A percentile compares a stretch with the other conserved stretches of the same genome.
Conservation (phyloP, 164 flowering plant species). For the Kingdonia uniflora region DNA sequence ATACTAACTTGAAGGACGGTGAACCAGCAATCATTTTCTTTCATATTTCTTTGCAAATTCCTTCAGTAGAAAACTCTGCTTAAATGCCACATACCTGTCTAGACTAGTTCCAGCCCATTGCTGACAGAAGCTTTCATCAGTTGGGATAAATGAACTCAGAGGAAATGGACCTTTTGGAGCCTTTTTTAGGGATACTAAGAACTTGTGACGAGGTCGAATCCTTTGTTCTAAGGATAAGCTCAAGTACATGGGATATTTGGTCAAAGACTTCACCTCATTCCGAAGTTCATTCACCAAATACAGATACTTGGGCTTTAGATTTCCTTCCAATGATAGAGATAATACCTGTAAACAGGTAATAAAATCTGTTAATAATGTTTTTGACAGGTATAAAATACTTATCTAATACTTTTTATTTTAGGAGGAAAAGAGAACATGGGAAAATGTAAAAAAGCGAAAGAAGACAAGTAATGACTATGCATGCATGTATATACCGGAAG, state of each 20-base stretch:
- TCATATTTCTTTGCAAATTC: slow-evolving; percentile 72
- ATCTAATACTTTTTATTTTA: neutral
- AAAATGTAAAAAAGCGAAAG: no score
- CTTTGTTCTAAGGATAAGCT: slow-evolving; percentile 92
- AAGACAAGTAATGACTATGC: no score
- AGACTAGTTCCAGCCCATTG: slow-evolving; percentile 90
- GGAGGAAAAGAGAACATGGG: neutral
- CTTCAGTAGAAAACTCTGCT: slow-evolving; percentile 59
- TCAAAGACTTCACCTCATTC: slow-evolving; percentile 72
- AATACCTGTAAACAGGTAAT: slow-evolving; percentile 47
- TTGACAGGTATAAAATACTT: neutral
- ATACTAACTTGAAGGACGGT: neutral
- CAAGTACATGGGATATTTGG: slow-evolving; percentile 83
- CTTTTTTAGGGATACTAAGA: slow-evolving; percentile 76
- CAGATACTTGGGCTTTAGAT: slow-evolving; percentile 80
- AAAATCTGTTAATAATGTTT: neutral
- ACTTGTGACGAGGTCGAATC: slow-evolving; percentile 93
- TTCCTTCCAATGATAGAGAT: slow-evolving; percentile 80
- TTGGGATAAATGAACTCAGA: slow-evolving; percentile 75
- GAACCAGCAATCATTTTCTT: slow-evolving; percentile 17
- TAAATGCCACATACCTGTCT: slow-evolving; percentile 71
- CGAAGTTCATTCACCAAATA: slow-evolving; percentile 80
- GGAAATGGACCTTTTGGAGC: slow-evolving; percentile 96
- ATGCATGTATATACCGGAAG: no score
- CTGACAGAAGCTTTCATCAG: slow-evolving; percentile 90